Conservation (phyloP, 148 eudicot genomes). For the Vaccinium vitisidaea region DNA sequence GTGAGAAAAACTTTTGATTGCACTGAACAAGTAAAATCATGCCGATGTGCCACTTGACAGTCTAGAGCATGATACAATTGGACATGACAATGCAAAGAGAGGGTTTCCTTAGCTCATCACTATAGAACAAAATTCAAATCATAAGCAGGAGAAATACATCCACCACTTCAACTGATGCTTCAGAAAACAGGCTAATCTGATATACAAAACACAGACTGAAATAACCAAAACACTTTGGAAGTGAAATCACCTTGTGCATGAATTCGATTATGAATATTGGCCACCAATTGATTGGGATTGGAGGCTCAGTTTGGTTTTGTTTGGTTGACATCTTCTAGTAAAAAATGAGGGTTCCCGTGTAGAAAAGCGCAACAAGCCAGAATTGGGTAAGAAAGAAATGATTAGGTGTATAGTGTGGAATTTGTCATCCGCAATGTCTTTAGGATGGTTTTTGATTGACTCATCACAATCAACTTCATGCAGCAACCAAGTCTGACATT, state of each 20-base stretch:
- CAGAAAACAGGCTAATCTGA: background rate
- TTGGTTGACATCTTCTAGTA: background rate
- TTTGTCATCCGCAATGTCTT: background rate
- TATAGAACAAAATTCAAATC: background rate
- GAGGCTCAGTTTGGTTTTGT: background rate
- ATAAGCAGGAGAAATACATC: background rate
- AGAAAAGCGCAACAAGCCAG: background rate
- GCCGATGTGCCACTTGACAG: constrained; percentile 1
- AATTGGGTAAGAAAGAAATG: background rate
- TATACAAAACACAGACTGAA: background rate
- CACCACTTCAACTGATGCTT: background rate
- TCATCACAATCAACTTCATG: background rate
- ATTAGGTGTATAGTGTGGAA: background rate
- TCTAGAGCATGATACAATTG: background rate
- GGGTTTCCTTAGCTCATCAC: background rate
- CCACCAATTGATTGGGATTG: background rate
- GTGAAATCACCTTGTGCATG: background rate
- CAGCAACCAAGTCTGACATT: background rate
- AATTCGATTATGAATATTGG: background rate
- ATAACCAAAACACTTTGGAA: background rate
- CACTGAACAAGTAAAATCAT: background rate
- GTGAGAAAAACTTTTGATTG: background rate
- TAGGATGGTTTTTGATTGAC: background rate
- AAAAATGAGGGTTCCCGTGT: background rate
- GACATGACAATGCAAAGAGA: background rate